phyloP scores from a whole-genome alignment of 345 rosid species.

The Iberis pinnata region DNA sequence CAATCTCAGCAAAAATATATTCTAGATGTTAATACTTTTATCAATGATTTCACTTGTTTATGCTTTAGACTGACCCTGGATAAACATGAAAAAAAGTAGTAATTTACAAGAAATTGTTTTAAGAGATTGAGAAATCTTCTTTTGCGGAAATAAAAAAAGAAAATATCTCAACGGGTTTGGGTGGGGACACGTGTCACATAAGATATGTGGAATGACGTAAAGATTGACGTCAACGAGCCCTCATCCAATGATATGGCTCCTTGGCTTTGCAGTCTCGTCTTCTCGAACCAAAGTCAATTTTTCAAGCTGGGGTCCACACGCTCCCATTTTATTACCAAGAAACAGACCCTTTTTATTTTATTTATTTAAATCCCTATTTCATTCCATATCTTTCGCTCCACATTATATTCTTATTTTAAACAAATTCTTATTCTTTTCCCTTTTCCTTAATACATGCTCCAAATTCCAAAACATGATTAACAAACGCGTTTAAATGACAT shows the following conservation, averaged over 20 bases:
- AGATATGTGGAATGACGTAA: constrained; percentile 24
- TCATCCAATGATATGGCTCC: constrained; percentile 37
- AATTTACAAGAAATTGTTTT: too few relatives aligned
- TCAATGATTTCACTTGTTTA: too few relatives aligned
- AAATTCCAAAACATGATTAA: constrained; percentile 8
- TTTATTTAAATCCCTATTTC: constrained; percentile 17
- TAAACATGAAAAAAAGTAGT: too few relatives aligned
- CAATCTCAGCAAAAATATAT: too few relatives aligned
- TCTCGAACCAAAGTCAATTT: constrained; percentile 40
- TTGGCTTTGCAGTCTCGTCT: constrained; percentile 68
- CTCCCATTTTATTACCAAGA: constrained; percentile 2
- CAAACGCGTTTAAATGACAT: constrained; percentile 27
- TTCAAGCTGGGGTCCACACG: constrained; percentile 35
- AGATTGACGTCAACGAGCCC: constrained; percentile 34
- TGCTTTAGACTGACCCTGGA: too few relatives aligned
- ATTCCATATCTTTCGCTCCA: constrained; percentile 32
- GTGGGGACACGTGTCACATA: constrained; percentile 19
- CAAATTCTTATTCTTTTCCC: constrained; percentile 20
- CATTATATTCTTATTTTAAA: constrained; percentile 12
- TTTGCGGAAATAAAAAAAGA: too few relatives aligned
- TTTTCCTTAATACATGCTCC: constrained; percentile 24
- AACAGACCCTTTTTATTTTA: not conserved
- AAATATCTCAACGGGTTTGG: constrained; percentile 18
- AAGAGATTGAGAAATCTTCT: too few relatives aligned
- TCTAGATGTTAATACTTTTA: too few relatives aligned